A percentile compares a stretch with the other conserved stretches of the same genome.
Evolutionary conservation across 2,329 filamentous ascomycete genomes (phyloP).

Genomic region (Eurotiales sp.): DNA sequence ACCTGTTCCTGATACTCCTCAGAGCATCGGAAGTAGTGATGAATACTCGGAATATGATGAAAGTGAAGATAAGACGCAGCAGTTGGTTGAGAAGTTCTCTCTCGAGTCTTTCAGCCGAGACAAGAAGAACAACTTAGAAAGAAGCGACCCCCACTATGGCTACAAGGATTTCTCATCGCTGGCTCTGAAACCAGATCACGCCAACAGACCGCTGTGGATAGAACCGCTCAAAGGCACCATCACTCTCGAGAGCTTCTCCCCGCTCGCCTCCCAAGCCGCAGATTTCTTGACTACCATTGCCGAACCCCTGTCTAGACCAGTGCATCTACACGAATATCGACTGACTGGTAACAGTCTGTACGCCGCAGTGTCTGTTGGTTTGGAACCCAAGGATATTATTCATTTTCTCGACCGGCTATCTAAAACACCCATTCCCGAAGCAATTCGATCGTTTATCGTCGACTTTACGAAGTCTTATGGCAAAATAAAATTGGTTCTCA

Average conservation of each 20-base stretch:
- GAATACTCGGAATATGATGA: conserved; percentile 55
- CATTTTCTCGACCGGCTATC: conserved; percentile 81
- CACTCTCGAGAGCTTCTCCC: conserved; percentile 90
- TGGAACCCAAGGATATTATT: conserved; percentile 85
- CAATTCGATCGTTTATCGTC: conserved; percentile 74
- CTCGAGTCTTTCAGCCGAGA: conserved; percentile 49
- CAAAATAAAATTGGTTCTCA: conserved; percentile 91
- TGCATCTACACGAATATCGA: conserved; percentile 88
- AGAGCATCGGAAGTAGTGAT: conserved; percentile 51
- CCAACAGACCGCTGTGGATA: conserved; percentile 89
- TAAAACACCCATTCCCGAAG: conserved; percentile 81
- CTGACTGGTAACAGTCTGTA: conserved; percentile 91
- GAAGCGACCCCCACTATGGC: conserved; percentile 54
- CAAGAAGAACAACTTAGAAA: conserved; percentile 36
- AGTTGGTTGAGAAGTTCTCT: conserved; percentile 53
- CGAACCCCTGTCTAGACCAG: conserved; percentile 85
- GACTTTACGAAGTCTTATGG: conserved; percentile 86
- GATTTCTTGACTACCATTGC: conserved; percentile 95
- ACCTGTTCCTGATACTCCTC: conserved; percentile 41
- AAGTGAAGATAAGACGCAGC: conserved; percentile 46
- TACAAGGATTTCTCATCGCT: conserved; percentile 78
- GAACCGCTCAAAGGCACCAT: conserved; percentile 82
- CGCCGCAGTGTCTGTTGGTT: conserved; percentile 90
- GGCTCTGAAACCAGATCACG: conserved; percentile 80
- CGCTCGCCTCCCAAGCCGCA: conserved; percentile 79